Conservation (phyloP, 2,329 filamentous ascomycete genomes). For the Pyrenophora teres region DNA sequence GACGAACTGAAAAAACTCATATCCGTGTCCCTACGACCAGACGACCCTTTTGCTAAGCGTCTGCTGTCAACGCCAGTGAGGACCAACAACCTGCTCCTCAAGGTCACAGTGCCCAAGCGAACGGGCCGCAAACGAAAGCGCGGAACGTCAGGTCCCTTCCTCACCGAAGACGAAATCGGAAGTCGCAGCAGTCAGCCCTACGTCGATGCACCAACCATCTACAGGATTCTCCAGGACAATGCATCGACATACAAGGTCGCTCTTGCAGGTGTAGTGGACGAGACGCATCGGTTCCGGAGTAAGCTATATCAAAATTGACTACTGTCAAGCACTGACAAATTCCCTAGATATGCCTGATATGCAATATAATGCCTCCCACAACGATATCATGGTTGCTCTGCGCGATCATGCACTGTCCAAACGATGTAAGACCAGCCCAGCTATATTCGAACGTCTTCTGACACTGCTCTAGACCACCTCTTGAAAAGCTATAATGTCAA, state of each 20-base stretch:
- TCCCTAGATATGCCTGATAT: slow-evolving; percentile 75
- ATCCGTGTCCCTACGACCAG: slow-evolving; percentile 76
- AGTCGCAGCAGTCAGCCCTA: slow-evolving; percentile 12
- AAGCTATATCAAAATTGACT: slow-evolving; percentile 16
- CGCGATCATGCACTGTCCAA: slow-evolving; percentile 72
- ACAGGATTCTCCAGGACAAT: slow-evolving; percentile 73
- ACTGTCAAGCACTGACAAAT: slow-evolving; percentile 16
- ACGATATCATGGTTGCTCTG: slow-evolving; percentile 72
- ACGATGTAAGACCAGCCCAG: slow-evolving; percentile 60
- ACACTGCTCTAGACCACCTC: slow-evolving; percentile 53
- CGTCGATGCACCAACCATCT: slow-evolving; percentile 51
- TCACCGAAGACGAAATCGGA: slow-evolving; percentile 40
- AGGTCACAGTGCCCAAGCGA: slow-evolving; percentile 82
- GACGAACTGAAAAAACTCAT: slow-evolving; percentile 55
- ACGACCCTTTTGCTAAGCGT: slow-evolving; percentile 78
- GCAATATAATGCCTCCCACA: slow-evolving; percentile 73
- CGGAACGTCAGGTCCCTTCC: slow-evolving; percentile 69
- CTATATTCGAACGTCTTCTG: not conserved
- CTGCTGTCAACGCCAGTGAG: slow-evolving; percentile 75
- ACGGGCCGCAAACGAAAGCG: slow-evolving; percentile 86
- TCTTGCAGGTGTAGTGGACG: slow-evolving; percentile 71
- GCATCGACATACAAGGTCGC: slow-evolving; percentile 68
- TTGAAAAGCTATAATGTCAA: slow-evolving; percentile 65
- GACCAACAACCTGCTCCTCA: slow-evolving; percentile 83
- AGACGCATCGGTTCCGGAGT: slow-evolving; percentile 86